Percentiles rank a stretch among this genome's conserved stretches.
Evolutionary conservation across 208 protist genomes (phyloP).

Genomic region (Trypanosoma conorhini): DNA sequence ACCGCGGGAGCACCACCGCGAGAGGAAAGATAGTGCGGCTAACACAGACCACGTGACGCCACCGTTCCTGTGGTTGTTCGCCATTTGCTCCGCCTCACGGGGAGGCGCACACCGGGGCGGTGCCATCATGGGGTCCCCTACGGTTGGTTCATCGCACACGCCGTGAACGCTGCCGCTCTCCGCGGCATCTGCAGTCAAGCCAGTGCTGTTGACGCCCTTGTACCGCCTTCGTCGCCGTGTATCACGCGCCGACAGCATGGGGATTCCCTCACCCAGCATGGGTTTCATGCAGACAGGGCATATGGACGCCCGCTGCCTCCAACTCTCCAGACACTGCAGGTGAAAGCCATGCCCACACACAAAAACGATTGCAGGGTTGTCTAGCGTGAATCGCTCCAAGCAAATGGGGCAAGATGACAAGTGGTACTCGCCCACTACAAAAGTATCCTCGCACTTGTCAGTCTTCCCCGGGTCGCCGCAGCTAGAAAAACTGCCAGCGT

Average conservation of each 20-base stretch:
- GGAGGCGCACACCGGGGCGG: background rate
- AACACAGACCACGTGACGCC: conserved; percentile 1
- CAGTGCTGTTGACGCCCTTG: conserved; percentile 2
- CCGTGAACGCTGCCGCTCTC: background rate
- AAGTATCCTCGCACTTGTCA: conserved; percentile 43
- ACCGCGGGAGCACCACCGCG: conserved; percentile 18
- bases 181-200: background rate
- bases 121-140: background rate
- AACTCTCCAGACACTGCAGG: conserved; percentile 79
- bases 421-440: conserved; percentile 70
- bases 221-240: conserved; percentile 38
- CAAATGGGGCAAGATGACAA: conserved; percentile 78
- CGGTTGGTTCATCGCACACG: background rate
- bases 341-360: conserved; percentile 81
- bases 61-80: background rate
- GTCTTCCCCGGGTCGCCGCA: conserved; percentile 15
- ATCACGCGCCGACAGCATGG: conserved; percentile 48
- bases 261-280: conserved; percentile 42
- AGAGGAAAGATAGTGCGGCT: conserved; percentile 1
- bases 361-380: conserved; percentile 81
- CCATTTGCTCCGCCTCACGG: conserved; percentile 9
- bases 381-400: conserved; percentile 74
- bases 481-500: conserved; percentile 23
- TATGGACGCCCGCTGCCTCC: conserved; percentile 62
- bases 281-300: conserved; percentile 65